Evolutionary conservation across 106 monocot genomes (phyloP).

Genomic region (Dendrobium huoshanense): DNA sequence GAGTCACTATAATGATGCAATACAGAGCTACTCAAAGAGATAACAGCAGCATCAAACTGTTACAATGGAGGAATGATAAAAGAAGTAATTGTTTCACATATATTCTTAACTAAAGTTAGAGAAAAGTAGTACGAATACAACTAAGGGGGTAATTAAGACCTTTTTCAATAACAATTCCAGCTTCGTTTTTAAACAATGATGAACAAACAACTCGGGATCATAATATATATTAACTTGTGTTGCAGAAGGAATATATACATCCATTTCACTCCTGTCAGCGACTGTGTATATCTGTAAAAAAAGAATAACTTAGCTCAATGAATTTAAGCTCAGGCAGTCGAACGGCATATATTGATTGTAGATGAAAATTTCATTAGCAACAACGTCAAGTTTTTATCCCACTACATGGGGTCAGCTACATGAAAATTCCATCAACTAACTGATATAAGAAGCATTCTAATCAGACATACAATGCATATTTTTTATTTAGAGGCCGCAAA

Average conservation of each 20-base stretch:
- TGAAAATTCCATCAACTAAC: background rate
- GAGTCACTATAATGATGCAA: conserved; percentile 30
- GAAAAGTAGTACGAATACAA: background rate
- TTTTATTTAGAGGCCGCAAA: background rate
- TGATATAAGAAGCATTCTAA: background rate
- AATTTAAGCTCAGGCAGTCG: background rate
- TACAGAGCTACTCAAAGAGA: conserved; percentile 21
- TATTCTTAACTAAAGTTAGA: conserved; percentile 2
- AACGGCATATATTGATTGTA: background rate
- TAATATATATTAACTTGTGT: conserved; percentile 65
- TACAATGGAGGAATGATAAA: conserved; percentile 3
- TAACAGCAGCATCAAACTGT: conserved; percentile 51
- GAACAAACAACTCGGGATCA: conserved; percentile 27
- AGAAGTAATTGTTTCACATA: background rate
- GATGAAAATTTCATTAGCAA: background rate
- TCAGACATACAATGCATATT: background rate
- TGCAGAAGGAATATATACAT: conserved; percentile 43
- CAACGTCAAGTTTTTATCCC: too few relatives aligned
- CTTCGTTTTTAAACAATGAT: conserved; percentile 39
- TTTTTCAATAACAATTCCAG: conserved; percentile 31
- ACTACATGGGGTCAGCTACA: too few relatives aligned
- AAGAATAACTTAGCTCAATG: conserved; percentile 5
- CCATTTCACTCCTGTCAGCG: conserved; percentile 61
- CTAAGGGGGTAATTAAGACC: conserved; percentile 25
- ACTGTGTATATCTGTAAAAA: conserved; percentile 59